phyloP scores from a whole-genome alignment of 2,329 filamentous ascomycete genomes.

The Aschersonia sp. region DNA sequence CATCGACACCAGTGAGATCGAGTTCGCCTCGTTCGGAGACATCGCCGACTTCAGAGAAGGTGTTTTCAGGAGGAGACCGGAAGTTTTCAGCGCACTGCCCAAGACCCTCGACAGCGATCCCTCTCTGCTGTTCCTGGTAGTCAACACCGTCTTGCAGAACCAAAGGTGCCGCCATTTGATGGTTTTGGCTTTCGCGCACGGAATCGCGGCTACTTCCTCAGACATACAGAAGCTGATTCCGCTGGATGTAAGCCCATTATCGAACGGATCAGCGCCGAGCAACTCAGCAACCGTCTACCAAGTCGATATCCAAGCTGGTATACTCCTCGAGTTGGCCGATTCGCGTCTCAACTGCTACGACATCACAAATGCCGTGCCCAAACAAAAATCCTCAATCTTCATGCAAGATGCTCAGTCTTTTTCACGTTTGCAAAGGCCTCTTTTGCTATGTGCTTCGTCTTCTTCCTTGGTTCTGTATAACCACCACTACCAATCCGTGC shows the following conservation, averaged over 20 bases:
- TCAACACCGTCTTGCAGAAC: constrained; percentile 17
- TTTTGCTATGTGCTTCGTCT: constrained; percentile 46
- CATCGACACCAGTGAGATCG: constrained; percentile 27
- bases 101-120: constrained; percentile 29
- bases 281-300: constrained; percentile 24
- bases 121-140: constrained; percentile 40
- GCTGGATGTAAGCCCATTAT: constrained; percentile 24
- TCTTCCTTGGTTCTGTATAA: constrained; percentile 50
- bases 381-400: constrained; percentile 37
- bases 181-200: constrained; percentile 17
- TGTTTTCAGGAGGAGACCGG: constrained; percentile 38
- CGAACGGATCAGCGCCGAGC: constrained; percentile 8
- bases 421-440: constrained; percentile 49
- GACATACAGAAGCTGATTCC: constrained; percentile 21
- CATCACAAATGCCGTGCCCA: constrained; percentile 46
- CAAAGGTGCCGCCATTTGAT: constrained; percentile 16
- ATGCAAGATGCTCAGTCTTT: constrained; percentile 44
- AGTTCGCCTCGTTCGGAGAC: constrained; percentile 31
- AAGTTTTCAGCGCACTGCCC: constrained; percentile 35
- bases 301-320: constrained; percentile 48
- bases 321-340: constrained; percentile 42
- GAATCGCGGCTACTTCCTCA: constrained; percentile 8
- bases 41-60: constrained; percentile 36
- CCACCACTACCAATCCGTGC: constrained; percentile 49
- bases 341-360: constrained; percentile 47